Evolutionary conservation across 164 flowering plant genomes (phyloP).

Genomic region (Kalanchoe fedtschenkoi): DNA sequence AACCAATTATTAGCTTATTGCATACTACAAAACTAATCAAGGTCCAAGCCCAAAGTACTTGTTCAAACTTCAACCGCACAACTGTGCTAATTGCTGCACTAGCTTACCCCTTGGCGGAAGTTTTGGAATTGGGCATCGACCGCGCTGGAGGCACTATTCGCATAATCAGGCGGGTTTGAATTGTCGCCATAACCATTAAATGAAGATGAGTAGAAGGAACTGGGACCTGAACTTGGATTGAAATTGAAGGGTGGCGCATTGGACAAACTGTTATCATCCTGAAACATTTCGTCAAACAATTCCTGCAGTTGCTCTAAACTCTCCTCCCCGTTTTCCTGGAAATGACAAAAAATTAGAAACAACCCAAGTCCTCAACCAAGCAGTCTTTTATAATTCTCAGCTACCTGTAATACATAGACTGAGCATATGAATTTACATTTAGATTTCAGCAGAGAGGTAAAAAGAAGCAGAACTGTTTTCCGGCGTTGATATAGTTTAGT

Average conservation of each 20-base stretch:
- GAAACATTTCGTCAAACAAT: constrained; percentile 67
- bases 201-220: constrained; percentile 13
- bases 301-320: constrained; percentile 66
- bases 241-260: constrained; percentile 18
- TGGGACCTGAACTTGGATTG: constrained; percentile 4
- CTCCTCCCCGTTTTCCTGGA: constrained; percentile 53
- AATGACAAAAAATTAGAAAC: neutral
- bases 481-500: too few relatives aligned
- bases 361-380: too few relatives aligned
- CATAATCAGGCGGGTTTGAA: constrained; percentile 12
- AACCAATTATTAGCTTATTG: too few relatives aligned
- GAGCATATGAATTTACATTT: too few relatives aligned
- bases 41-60: too few relatives aligned
- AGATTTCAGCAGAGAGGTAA: too few relatives aligned
- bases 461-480: too few relatives aligned
- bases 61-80: too few relatives aligned
- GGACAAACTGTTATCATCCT: constrained; percentile 18
- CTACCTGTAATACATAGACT: too few relatives aligned
- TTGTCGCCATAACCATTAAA: constrained; percentile 12
- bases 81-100: too few relatives aligned
- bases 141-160: constrained; percentile 9
- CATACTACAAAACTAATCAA: too few relatives aligned
- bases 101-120: constrained; percentile 54
- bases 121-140: constrained; percentile 20
- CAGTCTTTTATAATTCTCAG: neutral